Evolutionary conservation across 2,329 filamentous ascomycete genomes (phyloP).

Genomic region (Clonostachys chloroleuca): DNA sequence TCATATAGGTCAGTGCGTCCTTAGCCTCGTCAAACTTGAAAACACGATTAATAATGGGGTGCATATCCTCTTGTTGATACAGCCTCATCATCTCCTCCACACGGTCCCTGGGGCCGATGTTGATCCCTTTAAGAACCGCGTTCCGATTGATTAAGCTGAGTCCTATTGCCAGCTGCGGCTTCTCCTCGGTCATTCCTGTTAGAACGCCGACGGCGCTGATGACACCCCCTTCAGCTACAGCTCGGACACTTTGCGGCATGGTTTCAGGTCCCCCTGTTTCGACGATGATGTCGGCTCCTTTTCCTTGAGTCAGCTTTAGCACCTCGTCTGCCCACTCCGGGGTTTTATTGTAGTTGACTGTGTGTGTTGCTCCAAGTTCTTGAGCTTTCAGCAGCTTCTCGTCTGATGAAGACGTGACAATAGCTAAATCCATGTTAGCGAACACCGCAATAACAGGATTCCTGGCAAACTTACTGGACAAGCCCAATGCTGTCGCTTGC

Average conservation of each 20-base stretch:
- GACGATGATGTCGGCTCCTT: constrained; percentile 34
- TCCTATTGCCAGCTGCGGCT: constrained; percentile 41
- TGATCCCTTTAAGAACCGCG: constrained; percentile 31
- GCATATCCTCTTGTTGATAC: constrained; percentile 26
- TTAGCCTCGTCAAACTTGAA: constrained; percentile 32
- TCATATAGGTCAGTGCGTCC: constrained; percentile 42
- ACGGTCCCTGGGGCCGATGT: constrained; percentile 46
- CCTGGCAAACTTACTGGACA: neutral
- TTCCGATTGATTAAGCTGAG: constrained; percentile 22
- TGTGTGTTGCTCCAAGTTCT: constrained; percentile 32
- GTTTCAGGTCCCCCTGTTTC: constrained; percentile 33
- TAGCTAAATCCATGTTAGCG: constrained; percentile 24
- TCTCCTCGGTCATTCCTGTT: constrained; percentile 22
- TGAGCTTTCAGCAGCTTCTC: constrained; percentile 33
- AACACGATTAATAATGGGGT: constrained; percentile 31
- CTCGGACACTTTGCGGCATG: constrained; percentile 36
- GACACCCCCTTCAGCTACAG: constrained; percentile 35
- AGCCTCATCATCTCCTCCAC: constrained; percentile 41
- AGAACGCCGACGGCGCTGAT: constrained; percentile 39
- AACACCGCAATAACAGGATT: constrained; percentile 13
- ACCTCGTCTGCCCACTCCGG: constrained; percentile 40
- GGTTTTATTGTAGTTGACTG: constrained; percentile 42
- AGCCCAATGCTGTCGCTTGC: constrained; percentile 32
- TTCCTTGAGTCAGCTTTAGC: constrained; percentile 31
- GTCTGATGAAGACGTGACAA: constrained; percentile 46